phyloP scores from a whole-genome alignment of 208 protist genomes.

The Acanthamoeba royreba region DNA sequence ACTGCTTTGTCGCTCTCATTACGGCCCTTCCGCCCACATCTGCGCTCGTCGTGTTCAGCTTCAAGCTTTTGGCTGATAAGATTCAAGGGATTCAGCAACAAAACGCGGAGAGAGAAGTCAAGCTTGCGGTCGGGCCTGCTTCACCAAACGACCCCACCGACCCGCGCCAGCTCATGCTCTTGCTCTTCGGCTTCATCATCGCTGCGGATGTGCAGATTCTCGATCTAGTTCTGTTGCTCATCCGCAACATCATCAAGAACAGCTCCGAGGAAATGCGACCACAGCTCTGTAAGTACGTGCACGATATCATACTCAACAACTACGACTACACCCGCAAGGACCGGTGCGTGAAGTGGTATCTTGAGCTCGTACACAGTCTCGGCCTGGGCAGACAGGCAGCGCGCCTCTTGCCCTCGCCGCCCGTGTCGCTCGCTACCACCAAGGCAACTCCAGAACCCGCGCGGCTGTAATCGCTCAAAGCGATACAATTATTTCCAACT shows the following conservation, averaged over 20 bases:
- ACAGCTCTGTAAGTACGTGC: background rate
- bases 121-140: background rate
- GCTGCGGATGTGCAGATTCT: background rate
- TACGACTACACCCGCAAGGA: background rate
- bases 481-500: too few species aligned
- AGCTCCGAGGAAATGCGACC: background rate
- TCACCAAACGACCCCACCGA: background rate
- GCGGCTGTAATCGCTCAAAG: too few species aligned
- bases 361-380: background rate
- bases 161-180: background rate
- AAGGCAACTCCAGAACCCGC: too few species aligned
- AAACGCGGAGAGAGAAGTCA: background rate
- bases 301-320: background rate
- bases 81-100: background rate
- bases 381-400: background rate
- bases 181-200: background rate
- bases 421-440: too few species aligned
- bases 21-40: background rate
- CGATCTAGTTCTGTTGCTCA: background rate
- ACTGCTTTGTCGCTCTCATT: background rate
- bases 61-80: background rate
- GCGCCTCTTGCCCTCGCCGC: background rate
- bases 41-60: background rate
- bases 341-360: background rate
- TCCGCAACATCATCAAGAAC: background rate